These are phyloP conservation scores for Antitrichia curtipendula DNA, from an alignment of 225 moss, liverwort and hornwort species.

Conservation along the genomic window DNA sequence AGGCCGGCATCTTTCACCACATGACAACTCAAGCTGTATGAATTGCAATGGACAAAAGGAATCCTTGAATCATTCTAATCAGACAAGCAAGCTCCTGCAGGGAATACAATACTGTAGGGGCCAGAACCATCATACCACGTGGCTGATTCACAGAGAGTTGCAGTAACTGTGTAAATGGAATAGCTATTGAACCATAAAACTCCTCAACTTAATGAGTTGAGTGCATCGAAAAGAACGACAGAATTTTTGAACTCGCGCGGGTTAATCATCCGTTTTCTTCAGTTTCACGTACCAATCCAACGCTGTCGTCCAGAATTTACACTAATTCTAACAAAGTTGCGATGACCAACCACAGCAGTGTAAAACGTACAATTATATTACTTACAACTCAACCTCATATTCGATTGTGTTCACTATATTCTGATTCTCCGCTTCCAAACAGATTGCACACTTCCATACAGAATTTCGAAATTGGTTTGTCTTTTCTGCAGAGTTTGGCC, in stretches of 20 bases:
- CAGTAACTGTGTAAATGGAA: not conserved
- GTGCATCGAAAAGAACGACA: not conserved
- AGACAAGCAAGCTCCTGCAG: not conserved
- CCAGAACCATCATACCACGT: not conserved
- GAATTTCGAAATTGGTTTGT: not conserved
- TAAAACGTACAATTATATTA: not conserved
- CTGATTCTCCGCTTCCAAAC: not conserved
- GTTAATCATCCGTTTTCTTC: not conserved
- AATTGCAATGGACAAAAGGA: not conserved
- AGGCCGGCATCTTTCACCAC: not conserved
- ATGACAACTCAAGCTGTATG: not conserved
- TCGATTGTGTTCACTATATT: not conserved
- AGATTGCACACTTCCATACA: not conserved
- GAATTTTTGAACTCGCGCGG: not conserved
- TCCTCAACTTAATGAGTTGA: not conserved
- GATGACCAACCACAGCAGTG: not conserved
- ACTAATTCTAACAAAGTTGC: not conserved
- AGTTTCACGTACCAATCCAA: not conserved
- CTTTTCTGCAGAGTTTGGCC: not conserved
- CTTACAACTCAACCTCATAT: not conserved
- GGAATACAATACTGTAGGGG: not conserved
- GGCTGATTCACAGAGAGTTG: not conserved
- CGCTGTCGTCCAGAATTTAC: not conserved
- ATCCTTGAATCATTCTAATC: not conserved
- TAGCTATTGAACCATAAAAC: too few relatives aligned